Conservation (phyloP, 345 rosid species). For the Boechera stricta region DNA sequence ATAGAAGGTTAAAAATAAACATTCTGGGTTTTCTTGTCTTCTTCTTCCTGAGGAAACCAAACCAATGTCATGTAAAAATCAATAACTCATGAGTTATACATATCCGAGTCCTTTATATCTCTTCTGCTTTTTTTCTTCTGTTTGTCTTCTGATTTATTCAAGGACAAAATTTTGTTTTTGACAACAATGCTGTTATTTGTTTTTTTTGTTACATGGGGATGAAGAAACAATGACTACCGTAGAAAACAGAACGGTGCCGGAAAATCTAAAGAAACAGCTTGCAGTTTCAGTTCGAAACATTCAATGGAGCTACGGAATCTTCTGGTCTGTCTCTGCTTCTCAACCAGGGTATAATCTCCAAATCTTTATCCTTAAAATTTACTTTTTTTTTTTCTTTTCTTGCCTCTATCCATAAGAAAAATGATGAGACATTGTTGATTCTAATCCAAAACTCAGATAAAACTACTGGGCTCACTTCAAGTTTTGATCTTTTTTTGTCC, state of each 20-base stretch:
- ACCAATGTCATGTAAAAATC: constrained; percentile 35
- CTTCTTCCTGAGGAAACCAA: constrained; percentile 19
- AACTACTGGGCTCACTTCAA: no score
- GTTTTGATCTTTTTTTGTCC: not conserved
- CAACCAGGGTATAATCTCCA: constrained; percentile 73
- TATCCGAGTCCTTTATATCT: constrained; percentile 9
- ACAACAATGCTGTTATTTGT: not conserved
- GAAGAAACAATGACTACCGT: constrained; percentile 36
- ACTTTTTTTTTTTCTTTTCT: not conserved
- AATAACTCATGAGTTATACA: constrained; percentile 18
- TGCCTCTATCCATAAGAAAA: not conserved
- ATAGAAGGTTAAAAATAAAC: constrained; percentile 28
- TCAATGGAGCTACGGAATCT: constrained; percentile 96
- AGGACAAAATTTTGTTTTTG: not conserved
- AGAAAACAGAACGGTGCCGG: constrained; percentile 45
- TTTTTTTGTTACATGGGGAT: constrained; percentile 29
- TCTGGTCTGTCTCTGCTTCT: constrained; percentile 77
- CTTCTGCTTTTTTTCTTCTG: not conserved
- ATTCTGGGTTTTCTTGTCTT: constrained; percentile 23
- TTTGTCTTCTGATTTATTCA: not conserved
- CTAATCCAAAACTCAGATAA: constrained; percentile 15
- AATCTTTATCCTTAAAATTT: constrained; percentile 10
- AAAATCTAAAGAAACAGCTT: constrained; percentile 72
- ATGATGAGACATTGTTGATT: constrained; percentile 11
- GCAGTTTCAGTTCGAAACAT: constrained; percentile 82